Base-by-base conservation (phyloP, 225 moss, liverwort and hornwort species). In the Bryoerythrophyllum caledonicum region DNA sequence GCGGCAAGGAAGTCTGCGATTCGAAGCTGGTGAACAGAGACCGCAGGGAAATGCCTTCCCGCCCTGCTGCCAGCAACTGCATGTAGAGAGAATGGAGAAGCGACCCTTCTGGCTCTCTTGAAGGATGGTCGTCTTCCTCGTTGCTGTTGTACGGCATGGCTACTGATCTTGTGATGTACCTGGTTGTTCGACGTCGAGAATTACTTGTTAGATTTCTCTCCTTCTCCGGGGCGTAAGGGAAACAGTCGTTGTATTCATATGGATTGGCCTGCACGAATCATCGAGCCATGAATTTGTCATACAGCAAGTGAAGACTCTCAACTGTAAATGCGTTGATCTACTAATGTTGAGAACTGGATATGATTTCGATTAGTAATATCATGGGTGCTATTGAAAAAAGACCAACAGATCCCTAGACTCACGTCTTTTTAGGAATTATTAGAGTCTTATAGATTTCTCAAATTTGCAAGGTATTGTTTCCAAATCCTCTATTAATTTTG, bases 81-180 rank as follows among this genome's bases (percentile, higher is more conserved):
- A 82, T 58, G 65, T 82, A 82, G 13, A 82, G 68, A 49, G 82
- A 68, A 32, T 78, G 82, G 61, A 82, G 78, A 63, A 82, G 60
- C 27, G 82, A 82, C 44, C 82, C 82, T 64, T 82, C 82, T 44
- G 82, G 74, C 70, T 82, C 82, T 58, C 17, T 78, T n/a, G 82
- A 82, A 3, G 82, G 82, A 46, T 78, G 82, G 63, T 82, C 82
- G 20, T 63, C 73, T n/a, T 82, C 78, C 44, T 82, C 82, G 37
- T 40, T 65, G 76, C 54, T 62, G 11, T 55, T 6, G 53, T 53
- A 72, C 17, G 67, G 67, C 26, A 74, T 56, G 26, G 74, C 74
- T 32, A 32, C 32, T 30, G 73, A 73, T 62, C 73, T 49, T 58
- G 63, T 16, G 17, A 56, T 27, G 56, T 15, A 34, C 48, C 55